Conservation (phyloP, 352 stramenopile genomes). For the Phytophthora sp. region DNA sequence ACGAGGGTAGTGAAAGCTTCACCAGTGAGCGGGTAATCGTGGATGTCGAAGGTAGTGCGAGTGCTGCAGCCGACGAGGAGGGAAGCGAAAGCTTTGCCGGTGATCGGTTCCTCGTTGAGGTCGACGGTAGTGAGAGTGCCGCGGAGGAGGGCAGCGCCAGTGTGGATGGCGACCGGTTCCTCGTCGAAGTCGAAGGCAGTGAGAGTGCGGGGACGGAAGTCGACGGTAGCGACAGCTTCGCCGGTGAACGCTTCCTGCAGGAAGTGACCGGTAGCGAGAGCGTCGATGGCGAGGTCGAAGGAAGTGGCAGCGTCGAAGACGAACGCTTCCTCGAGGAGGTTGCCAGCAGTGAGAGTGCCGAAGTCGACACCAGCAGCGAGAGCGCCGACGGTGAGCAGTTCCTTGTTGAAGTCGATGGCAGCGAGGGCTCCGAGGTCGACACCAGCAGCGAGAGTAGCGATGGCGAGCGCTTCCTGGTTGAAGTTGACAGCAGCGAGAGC, state of each 20-base stretch:
- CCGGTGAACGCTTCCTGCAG: not conserved
- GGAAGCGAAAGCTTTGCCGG: no score
- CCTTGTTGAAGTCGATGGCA: slow-evolving; percentile 1
- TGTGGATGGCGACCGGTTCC: no score
- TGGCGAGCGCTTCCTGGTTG: not conserved
- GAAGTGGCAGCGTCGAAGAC: not conserved
- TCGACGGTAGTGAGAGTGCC: not conserved
- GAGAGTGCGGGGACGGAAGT: not conserved
- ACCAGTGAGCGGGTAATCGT: slow-evolving; percentile 2
- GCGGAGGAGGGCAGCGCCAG: no score
- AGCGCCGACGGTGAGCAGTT: not conserved
- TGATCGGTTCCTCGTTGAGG: no score
- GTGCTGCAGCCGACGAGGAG: no score
- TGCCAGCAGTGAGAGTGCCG: not conserved
- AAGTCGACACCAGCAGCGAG: not conserved
- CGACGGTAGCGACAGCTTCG: not conserved
- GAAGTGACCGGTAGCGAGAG: not conserved
- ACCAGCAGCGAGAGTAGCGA: not conserved
- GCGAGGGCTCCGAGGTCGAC: not conserved
- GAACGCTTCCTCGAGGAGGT: slow-evolving; percentile 2
- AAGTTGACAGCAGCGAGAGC: slow-evolving; percentile 4
- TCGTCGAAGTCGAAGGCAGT: not conserved
- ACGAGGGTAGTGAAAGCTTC: not conserved
- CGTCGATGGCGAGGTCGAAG: not conserved
- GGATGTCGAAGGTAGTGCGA: slow-evolving; percentile 10